Evolutionary conservation across 805 yeast genomes (phyloP).

Genomic region (Saccharomycopsis capsularis): DNA sequence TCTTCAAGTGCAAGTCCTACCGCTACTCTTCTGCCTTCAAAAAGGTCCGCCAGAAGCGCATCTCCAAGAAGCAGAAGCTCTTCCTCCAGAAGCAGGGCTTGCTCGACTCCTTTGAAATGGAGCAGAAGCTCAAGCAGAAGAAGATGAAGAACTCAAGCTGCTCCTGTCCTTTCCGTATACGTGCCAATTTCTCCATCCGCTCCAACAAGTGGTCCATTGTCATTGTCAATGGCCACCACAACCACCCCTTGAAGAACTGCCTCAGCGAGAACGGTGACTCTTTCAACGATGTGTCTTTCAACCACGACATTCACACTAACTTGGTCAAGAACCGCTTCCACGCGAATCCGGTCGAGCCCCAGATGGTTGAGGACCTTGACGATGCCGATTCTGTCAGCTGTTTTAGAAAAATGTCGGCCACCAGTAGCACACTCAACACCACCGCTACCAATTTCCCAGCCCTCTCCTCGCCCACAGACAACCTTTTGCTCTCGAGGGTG

Average conservation of each 20-base stretch:
- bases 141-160: slow-evolving; percentile 26
- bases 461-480: background rate
- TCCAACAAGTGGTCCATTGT: slow-evolving; percentile 52
- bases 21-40: slow-evolving; percentile 19
- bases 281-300: slow-evolving; percentile 17
- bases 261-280: slow-evolving; percentile 1
- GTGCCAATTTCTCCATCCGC: slow-evolving; percentile 54
- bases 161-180: slow-evolving; percentile 55
- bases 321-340: slow-evolving; percentile 16
- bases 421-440: background rate
- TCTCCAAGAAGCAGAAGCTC: slow-evolving; percentile 22
- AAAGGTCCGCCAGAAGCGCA: slow-evolving; percentile 19
- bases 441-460: background rate
- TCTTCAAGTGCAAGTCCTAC: slow-evolving; percentile 28
- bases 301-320: slow-evolving; percentile 16
- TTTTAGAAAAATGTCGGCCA: background rate
- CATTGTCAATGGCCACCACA: slow-evolving; percentile 52
- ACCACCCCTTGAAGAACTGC: slow-evolving; percentile 37
- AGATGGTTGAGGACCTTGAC: slow-evolving; percentile 12
- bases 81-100: slow-evolving; percentile 24
- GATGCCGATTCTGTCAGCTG: background rate
- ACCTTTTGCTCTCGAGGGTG: background rate
- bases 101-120: slow-evolving; percentile 18
- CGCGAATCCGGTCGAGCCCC: slow-evolving; percentile 7
- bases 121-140: slow-evolving; percentile 14